phyloP scores from a whole-genome alignment of 208 protist genomes.

The Leishmania arabica region DNA sequence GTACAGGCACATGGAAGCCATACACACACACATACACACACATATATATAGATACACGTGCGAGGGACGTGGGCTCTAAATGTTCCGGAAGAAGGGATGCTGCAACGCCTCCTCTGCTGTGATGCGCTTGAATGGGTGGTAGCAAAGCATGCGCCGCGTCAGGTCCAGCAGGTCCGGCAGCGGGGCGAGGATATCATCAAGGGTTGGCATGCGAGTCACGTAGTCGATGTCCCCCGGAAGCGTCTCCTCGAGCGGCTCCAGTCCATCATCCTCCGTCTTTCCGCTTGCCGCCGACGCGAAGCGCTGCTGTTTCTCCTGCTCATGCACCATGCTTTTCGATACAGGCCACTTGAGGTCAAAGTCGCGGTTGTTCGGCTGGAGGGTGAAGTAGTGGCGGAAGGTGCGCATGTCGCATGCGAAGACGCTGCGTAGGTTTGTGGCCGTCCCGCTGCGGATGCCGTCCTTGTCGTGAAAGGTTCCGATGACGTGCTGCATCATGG shows the following conservation, averaged over 20 bases:
- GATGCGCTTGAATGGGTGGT: constrained; percentile 89
- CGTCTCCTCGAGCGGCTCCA: constrained; percentile 37
- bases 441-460: constrained; percentile 24
- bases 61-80: constrained; percentile 2
- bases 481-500: constrained; percentile 76
- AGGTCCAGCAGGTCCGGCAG: constrained; percentile 65
- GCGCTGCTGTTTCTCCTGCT: constrained; percentile 32
- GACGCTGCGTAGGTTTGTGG: constrained; percentile 32
- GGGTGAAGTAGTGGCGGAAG: constrained; percentile 63
- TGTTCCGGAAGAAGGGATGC: constrained; percentile 78
- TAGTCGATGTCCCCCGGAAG: constrained; percentile 51
- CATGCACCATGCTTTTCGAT: constrained; percentile 33
- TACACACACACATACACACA: background rate
- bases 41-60: background rate
- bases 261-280: constrained; percentile 31
- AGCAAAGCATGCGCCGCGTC: constrained; percentile 73
- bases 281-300: constrained; percentile 18
- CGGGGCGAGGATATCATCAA: constrained; percentile 58
- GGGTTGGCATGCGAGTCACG: constrained; percentile 53
- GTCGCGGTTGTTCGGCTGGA: constrained; percentile 38
- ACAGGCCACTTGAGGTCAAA: constrained; percentile 56
- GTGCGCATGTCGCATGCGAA: constrained; percentile 55
- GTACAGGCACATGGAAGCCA: background rate
- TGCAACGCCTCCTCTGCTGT: constrained; percentile 85
- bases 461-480: constrained; percentile 46